Evolutionary conservation across 306 rosid species (phyloP), one percentile per base, ranked within the genome.

Genomic region (Fragaria ananassa): DNA sequence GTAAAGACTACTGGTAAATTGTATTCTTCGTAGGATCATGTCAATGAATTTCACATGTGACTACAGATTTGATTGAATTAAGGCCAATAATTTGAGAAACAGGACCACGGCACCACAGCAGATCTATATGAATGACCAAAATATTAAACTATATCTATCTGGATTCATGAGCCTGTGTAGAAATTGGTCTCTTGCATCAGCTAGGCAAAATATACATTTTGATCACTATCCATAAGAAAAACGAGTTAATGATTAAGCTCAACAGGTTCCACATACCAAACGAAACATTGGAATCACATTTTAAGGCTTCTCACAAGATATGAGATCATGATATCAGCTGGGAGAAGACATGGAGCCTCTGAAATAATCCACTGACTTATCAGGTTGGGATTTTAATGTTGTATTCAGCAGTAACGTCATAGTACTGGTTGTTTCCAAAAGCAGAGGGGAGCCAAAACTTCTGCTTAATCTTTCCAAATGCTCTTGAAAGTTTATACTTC

Each of bases 1-100:
- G 98, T 87, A 87, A 81, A 70, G 96, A 91, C 79, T 89, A 84
- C 66, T 93, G 96, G 94, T 90, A 47, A 82, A 85, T 72, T 82
- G 14, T 37, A 34, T 47, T 78, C 63, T 62, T 27, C 37, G 49
- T 61, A 6, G 4, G 19, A 21, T n/a, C 37, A 68, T 14, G 25
- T 12, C 56, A 50, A 51, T 62, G n/a, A 14, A 62, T 62, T 62
- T 14, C 42, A 31, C n/a, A 62, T 29, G 42, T 62, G 19, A 62
- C 3, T 27, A 62, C 6, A 27, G 17, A 2, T 27, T 27, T 21
- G 19, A 61, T 29, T 12, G 12, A 11, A 61, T 60, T 4, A 10
- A 58, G 6, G 23, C 18, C 66, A 11, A 11, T 37, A 11, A 60
- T 60, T 25, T 60, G 42, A 35, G 11, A 35, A 65, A 17, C 45